Percentiles rank a stretch among this genome's conserved stretches.
These are phyloP conservation scores for Rubus idaeus DNA, from an alignment of 306 rosid genomes.

Conservation along the genomic window DNA sequence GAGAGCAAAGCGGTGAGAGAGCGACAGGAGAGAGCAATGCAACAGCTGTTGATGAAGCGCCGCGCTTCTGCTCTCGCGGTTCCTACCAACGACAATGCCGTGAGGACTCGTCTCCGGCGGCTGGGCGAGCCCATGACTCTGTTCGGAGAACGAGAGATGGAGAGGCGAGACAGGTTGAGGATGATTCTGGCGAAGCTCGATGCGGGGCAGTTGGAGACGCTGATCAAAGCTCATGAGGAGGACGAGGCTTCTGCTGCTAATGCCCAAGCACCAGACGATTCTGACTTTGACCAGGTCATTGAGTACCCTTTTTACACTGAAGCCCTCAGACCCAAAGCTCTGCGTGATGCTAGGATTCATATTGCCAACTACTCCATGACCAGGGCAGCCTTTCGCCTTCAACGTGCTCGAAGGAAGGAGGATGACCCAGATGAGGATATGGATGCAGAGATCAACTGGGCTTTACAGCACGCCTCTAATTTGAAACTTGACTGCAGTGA, in stretches of 20 bases:
- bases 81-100: slow-evolving; percentile 93
- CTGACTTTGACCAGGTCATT: neutral
- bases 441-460: slow-evolving; percentile 84
- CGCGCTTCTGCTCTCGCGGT: slow-evolving; percentile 86
- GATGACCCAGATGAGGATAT: slow-evolving; percentile 95
- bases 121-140: slow-evolving; percentile 88
- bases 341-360: slow-evolving; percentile 62
- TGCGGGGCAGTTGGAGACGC: slow-evolving; percentile 79
- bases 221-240: slow-evolving; percentile 83
- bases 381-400: slow-evolving; percentile 64
- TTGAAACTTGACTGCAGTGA: slow-evolving; percentile 84
- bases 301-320: slow-evolving; percentile 85
- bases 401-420: slow-evolving; percentile 76
- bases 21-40: slow-evolving; percentile 81
- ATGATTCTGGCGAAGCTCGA: slow-evolving; percentile 75
- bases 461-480: slow-evolving; percentile 63
- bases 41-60: slow-evolving; percentile 79
- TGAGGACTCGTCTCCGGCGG: slow-evolving; percentile 80
- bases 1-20: slow-evolving; percentile 76
- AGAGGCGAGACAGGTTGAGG: slow-evolving; percentile 80
- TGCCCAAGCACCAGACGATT: slow-evolving; percentile 41
- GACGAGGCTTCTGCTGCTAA: slow-evolving; percentile 77
- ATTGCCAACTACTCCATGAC: slow-evolving; percentile 70
- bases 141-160: slow-evolving; percentile 97
- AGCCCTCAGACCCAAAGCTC: slow-evolving; percentile 66